Base-by-base conservation (phyloP, 1,139 yeast genomes). In the Kazachstania sp. region DNA sequence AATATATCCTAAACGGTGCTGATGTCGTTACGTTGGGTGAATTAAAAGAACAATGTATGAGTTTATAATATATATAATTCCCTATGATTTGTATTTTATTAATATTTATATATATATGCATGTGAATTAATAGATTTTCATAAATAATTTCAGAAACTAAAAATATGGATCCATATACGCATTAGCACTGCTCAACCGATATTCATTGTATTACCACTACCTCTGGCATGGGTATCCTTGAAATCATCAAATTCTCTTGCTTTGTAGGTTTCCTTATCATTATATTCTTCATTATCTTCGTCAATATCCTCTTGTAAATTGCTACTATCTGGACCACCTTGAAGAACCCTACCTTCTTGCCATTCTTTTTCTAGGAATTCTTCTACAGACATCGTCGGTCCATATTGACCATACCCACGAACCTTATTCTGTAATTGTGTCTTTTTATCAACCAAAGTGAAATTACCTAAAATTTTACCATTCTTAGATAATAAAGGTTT, bases 301-400 rank as follows among this genome's bases (percentile, higher is more conserved):
- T 78, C 79, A 30, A 67, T 55, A 50, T 74, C 78, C 26, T 71
- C 73, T 29, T 70, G 74, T 42, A 77, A 79, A 39, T 74, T 76
- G 12, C 47, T 72, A 13, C 75, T 79, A 28, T 64, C 65, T 45
- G 76, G 79, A 23, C 74, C 75, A 19, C 77, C 77, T 49, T 79
- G 77, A 45, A 76, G 71, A 76, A 84, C 83, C 48, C 90, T 88
- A 2, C 97, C 97, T 57, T 85, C 80, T 15, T 81, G 81, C 56
- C 85, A 71, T 62, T 92, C 98, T 57, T 86, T 81, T 46, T 88
- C 95, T 46, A 92, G 71, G 54, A 85, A 83, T 58, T 92, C 97
- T 54, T 92, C 98, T 0, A 94, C 92, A 0, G 95, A 73, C 95
- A 94, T 87, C 0, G 97, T 86, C 1, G 99, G 99, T 37, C 92